Base-by-base conservation (phyloP, 805 yeast genomes). In the Tetrapisispora namnaoensis region DNA sequence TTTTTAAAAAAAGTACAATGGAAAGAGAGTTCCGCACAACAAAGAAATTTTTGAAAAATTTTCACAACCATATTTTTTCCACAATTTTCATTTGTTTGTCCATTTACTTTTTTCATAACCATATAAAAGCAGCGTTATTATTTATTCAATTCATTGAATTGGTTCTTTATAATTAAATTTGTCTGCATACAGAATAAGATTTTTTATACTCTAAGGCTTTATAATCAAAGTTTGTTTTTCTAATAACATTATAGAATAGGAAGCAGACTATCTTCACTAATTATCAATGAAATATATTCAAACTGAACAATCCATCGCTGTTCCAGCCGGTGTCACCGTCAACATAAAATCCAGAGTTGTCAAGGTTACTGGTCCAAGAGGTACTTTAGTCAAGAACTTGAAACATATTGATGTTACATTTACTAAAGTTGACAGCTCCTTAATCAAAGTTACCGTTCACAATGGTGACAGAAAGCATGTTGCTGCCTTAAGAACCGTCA, bases 391-490 rank as follows among this genome's bases (percentile, higher is more conserved):
- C 77, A 91, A 93, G 83, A 79, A 85, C 79, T 80, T 91, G 71
- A 82, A 83, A 72, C 99, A 93, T 79, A 82, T 93, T 67, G 87
- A 91, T 73, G 95, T 93, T 65, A 83, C 96, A 63, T 91, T 93
- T 84, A 65, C 72, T 68, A 88, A 90, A 79, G 69, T 86, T 59
- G 71, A 74, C 70, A 76, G 79, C 32, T 13, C 37, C 16, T 49
- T 49, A 66, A 78, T 93, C 76, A 86, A 84, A 77, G 80, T 93
- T 71, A 79, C 89, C 64, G 96, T 93, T 62, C 95, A 86, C 84
- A 88, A 91, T 73, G 99, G 98, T 79, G 96, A 88, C 86, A 87
- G 98, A 83, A 91, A 91, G 85, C 99, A 93, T 78, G 98, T 93
- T 73, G 99, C 99, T 73, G 86, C 96, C 70, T 80, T 93, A 73